Conservation (phyloP, 352 stramenopile genomes). For the Peronospora farinosa region DNA sequence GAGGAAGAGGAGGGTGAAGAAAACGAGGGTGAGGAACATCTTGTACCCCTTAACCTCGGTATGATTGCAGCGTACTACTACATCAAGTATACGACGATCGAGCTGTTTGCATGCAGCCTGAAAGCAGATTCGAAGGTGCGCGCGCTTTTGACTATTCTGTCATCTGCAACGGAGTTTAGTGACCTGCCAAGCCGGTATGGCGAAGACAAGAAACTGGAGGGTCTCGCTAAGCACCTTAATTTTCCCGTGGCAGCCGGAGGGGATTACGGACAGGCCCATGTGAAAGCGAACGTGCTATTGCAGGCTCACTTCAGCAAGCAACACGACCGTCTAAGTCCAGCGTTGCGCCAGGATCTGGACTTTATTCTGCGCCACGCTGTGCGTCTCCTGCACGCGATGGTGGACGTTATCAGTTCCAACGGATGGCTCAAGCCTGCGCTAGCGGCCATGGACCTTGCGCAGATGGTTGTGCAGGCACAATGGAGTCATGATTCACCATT, state of each 20-base stretch:
- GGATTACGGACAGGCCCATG: slow-evolving; percentile 90
- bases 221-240: slow-evolving; percentile 91
- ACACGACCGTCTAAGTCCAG: slow-evolving; percentile 81
- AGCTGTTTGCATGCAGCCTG: slow-evolving; percentile 96
- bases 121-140: slow-evolving; percentile 96
- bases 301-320: slow-evolving; percentile 96
- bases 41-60: slow-evolving; percentile 96
- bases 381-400: slow-evolving; percentile 95
- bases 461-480: slow-evolving; percentile 98
- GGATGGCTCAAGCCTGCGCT: slow-evolving; percentile 98
- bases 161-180: slow-evolving; percentile 94
- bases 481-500: slow-evolving; percentile 97
- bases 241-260: slow-evolving; percentile 84
- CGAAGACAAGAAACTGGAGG: slow-evolving; percentile 92
- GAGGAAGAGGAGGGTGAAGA: slow-evolving; percentile 84
- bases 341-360: slow-evolving; percentile 91
- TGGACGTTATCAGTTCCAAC: slow-evolving; percentile 99
- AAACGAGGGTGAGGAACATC: slow-evolving; percentile 82
- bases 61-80: slow-evolving; percentile 99
- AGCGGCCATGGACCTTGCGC: slow-evolving; percentile 97
- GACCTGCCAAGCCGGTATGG: slow-evolving; percentile 89
- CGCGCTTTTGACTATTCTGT: slow-evolving; percentile 95
- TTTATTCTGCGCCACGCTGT: slow-evolving; percentile 87
- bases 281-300: slow-evolving; percentile 95
- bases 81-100: slow-evolving; percentile 98